These are phyloP conservation scores for Pythium rhizo-oryzae DNA, from an alignment of 352 stramenopile species.

Conservation along the genomic window DNA sequence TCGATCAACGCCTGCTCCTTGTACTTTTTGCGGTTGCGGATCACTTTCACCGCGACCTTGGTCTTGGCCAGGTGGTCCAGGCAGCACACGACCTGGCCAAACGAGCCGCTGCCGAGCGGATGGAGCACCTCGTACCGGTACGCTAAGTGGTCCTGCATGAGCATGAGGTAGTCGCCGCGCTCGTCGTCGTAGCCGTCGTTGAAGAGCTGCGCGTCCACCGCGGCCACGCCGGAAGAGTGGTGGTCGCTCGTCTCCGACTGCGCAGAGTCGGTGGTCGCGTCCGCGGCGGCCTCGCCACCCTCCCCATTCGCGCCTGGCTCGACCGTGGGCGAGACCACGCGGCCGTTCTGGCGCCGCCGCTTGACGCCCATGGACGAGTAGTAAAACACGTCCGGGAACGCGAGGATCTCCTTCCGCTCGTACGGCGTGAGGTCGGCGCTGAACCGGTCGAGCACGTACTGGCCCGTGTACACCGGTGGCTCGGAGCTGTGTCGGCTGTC, in stretches of 20 bases:
- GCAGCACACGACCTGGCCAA: conserved; percentile 98
- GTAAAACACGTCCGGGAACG: conserved; percentile 57
- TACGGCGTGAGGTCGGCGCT: conserved; percentile 44
- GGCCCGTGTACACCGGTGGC: background rate
- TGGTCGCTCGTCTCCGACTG: no score
- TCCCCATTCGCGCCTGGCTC: background rate
- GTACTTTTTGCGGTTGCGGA: conserved; percentile 97
- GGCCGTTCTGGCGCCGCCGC: conserved; percentile 11
- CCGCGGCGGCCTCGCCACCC: no score
- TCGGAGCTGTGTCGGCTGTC: conserved; percentile 1
- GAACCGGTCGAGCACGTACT: conserved; percentile 12
- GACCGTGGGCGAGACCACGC: background rate
- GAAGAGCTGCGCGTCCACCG: conserved; percentile 39
- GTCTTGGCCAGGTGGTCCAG: conserved; percentile 79
- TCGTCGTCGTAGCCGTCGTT: conserved; percentile 97
- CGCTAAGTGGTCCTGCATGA: conserved; percentile 92
- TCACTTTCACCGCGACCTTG: conserved; percentile 97
- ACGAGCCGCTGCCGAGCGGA: conserved; percentile 96
- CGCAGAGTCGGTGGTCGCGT: no score
- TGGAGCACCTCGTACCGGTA: conserved; percentile 95
- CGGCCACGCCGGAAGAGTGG: no score
- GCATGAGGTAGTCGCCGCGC: conserved; percentile 97
- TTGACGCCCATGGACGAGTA: conserved; percentile 23
- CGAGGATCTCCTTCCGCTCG: conserved; percentile 55
- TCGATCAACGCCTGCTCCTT: conserved; percentile 95